Evolutionary conservation across 202 grass and related monocot genomes (phyloP), one percentile per base, ranked within the genome.

Genomic region (Musa balbisiana): DNA sequence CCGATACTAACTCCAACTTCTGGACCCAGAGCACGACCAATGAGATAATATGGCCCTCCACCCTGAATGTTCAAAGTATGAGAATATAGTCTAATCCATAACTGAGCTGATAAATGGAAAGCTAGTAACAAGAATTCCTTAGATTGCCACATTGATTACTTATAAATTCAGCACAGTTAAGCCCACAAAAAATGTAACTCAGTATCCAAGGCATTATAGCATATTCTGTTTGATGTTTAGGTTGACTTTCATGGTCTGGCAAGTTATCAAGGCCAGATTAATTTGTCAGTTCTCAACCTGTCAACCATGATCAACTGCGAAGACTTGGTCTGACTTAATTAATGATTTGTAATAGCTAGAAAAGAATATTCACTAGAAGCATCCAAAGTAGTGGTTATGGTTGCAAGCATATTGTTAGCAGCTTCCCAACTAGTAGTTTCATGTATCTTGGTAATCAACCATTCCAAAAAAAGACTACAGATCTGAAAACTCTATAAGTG

Each of bases 1-100:
- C 95, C 95, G 72, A 99, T 99, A 87, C 95, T 99, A 78, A 99
- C 95, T 88, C 95, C 95, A 90, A 99, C 95, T 99, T 99, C 95
- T 82, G 95, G 95, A 73, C 95, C 95, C 77, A 99, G 87, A 53
- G 95, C 91, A 55, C 95, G 87, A 53, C 95, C 95, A 80, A 99
- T 99, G 66, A 99, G 95, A 92, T 99, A 99, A 84, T 99, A 99
- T 54, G 95, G 95, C 17, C 95, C 95, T 67, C 95, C 95, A 51
- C 95, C 95, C 95, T 99, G 86, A 54, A 83, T 70, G 66, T 70
- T 29, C 53, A 73, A 73, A 73, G 52, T 33, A 56, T 16, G 51
- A n/a, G 11, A 73, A 73, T 14, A 25, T 54, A 26, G 15, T 27
- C 2, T 55, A 21, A 25, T 19, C 25, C 6, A 55, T 55, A 19